phyloP scores from a whole-genome alignment of 768 basidiomycete species.

The Amanita subjunquillea region DNA sequence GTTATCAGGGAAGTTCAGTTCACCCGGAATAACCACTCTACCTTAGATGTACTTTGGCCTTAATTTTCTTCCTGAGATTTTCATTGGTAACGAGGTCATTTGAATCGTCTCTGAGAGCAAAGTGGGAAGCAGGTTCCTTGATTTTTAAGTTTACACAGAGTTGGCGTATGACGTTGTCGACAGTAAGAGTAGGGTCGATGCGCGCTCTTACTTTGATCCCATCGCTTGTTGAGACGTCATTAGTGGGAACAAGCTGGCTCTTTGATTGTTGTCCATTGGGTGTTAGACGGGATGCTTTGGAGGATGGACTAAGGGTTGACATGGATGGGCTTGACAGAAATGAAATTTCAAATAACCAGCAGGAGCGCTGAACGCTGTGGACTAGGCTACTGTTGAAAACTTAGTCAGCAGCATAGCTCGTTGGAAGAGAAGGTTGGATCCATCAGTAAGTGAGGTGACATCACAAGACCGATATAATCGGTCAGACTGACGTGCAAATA shows the following conservation, averaged over 20 bases:
- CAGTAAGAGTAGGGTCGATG: constrained; percentile 76
- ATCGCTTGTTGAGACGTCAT: constrained; percentile 71
- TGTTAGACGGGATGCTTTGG: not conserved
- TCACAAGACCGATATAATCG: constrained; percentile 21
- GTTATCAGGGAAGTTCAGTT: not conserved
- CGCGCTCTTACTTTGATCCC: constrained; percentile 70
- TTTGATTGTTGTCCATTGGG: constrained; percentile 10
- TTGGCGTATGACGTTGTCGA: constrained; percentile 78
- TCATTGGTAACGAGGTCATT: constrained; percentile 83
- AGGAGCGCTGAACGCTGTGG: no score
- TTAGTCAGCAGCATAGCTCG: not conserved
- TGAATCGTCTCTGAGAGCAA: constrained; percentile 71
- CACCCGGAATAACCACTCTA: constrained; percentile 22
- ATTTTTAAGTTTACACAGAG: constrained; percentile 76
- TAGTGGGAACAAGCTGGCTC: constrained; percentile 60
- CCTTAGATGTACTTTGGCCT: constrained; percentile 70
- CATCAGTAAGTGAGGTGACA: constrained; percentile 35
- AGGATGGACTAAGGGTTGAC: not conserved
- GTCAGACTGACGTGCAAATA: constrained; percentile 62
- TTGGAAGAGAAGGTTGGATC: not conserved
- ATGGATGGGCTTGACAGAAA: not conserved
- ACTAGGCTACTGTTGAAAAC: not conserved
- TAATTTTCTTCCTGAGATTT: constrained; percentile 76
- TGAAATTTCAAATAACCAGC: no score
- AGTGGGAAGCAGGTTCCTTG: constrained; percentile 60